Base-by-base conservation (phyloP, 1,284 basidiomycete genomes). In the Xerocomus nothofagi region DNA sequence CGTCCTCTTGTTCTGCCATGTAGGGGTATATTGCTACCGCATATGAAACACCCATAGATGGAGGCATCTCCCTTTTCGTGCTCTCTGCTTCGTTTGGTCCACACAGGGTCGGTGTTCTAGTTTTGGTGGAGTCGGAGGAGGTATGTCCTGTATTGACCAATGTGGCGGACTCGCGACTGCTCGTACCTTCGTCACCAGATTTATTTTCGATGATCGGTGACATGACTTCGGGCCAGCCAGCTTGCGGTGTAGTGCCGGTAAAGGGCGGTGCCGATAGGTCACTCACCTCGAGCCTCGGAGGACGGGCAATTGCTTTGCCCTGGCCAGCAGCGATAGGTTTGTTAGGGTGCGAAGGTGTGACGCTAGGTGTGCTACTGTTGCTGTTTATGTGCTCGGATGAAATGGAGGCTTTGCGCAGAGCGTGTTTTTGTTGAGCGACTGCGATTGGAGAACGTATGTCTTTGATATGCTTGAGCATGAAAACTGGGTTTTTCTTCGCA, bases 381-480 rank as follows among this genome's bases (percentile, higher is more conserved):
- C 56, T 63, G 48, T 12, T 49, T 31, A 54, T 29, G 26, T 54
- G 57, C 30, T 71, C 66, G 11, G 68, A 56, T 6, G 66, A 57
- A 37, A 66, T 54, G 15, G 81, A 81, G 2, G 86, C 86, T 69
- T 88, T 90, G 47, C 88, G 81, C 9, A 86, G 80, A 10, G 91
- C 91, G 62, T 96, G 93, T 69, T 98, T 98, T 69, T 94, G 90
- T 60, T 93, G 88, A 8, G 94, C 95, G 27, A 97, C 91, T 1
- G 86, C 91, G 52, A 97, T 98, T 0, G 97, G 97, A 15, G 93
- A 97, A 46, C 93, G 90, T 57, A 99, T 97, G 63, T 99, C 97
- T 63, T 93, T 94, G 67, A 99, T 97, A 62, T 98, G 95, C 51
- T 98, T 90, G 34, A 99, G 82, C 93, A 98, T 98, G 71, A 99